Conservation (phyloP, 169 alveolate species). For the Eimeria tenella region DNA sequence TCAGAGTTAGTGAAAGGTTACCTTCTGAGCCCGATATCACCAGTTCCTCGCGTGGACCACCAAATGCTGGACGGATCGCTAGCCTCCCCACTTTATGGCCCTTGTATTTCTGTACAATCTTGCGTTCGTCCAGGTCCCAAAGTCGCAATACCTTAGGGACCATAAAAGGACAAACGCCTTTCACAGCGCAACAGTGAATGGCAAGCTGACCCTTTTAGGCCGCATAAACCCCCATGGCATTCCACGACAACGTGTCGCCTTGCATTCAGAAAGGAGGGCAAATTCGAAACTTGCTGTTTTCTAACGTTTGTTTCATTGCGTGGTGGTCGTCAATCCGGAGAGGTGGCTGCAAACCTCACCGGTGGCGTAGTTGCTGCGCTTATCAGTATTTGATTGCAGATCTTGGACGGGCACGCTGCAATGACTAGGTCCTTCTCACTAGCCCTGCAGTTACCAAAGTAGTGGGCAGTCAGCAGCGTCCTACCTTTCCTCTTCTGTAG, state of each 20-base stretch:
- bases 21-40: constrained; percentile 92
- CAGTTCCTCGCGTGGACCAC: constrained; percentile 89
- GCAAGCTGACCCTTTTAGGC: background rate
- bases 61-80: constrained; percentile 88
- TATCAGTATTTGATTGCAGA: constrained; percentile 51
- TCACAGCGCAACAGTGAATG: background rate
- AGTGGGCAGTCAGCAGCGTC: background rate
- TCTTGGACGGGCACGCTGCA: constrained; percentile 68
- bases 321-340: too few species aligned
- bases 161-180: background rate
- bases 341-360: background rate
- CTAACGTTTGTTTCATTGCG: too few species aligned
- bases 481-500: background rate
- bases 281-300: too few species aligned
- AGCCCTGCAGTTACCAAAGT: constrained; percentile 14
- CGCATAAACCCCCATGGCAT: too few species aligned
- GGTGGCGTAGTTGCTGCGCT: constrained; percentile 66
- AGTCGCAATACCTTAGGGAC: constrained; percentile 64
- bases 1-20: background rate
- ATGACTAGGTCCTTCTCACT: constrained; percentile 62
- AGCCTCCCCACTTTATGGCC: constrained; percentile 91
- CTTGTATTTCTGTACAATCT: constrained; percentile 84
- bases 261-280: too few species aligned
- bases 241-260: too few species aligned
- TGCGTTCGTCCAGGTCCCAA: constrained; percentile 76